These are phyloP conservation scores for Globisporangium nodosum DNA, from an alignment of 352 stramenopile species.

Conservation along the genomic window DNA sequence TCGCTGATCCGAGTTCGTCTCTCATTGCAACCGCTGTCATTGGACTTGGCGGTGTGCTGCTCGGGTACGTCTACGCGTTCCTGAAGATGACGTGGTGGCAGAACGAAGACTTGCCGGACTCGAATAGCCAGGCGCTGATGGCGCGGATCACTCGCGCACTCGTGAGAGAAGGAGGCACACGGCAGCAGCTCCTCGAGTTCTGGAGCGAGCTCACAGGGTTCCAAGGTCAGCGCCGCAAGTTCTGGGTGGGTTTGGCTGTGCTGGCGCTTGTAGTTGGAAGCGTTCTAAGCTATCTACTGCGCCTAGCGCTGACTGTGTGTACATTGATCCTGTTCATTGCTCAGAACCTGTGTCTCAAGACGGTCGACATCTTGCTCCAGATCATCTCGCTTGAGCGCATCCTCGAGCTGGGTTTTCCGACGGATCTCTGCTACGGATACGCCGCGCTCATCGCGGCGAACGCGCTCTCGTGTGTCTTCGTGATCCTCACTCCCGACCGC, in stretches of 20 bases:
- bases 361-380: constrained; percentile 22
- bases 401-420: constrained; percentile 29
- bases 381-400: constrained; percentile 18
- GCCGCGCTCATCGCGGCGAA: constrained; percentile 22
- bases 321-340: background rate
- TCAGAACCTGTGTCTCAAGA: constrained; percentile 35
- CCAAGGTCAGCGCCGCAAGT: constrained; percentile 30
- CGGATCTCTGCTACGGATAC: constrained; percentile 21
- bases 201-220: constrained; percentile 22
- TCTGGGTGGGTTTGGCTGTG: constrained; percentile 24
- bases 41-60: constrained; percentile 17
- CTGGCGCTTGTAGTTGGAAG: too few species aligned
- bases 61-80: constrained; percentile 21
- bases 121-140: constrained; percentile 5
- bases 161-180: background rate
- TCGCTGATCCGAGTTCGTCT: constrained; percentile 14
- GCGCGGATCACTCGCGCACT: constrained; percentile 2
- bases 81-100: constrained; percentile 26
- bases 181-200: constrained; percentile 7
- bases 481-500: constrained; percentile 16
- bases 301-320: background rate
- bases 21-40: constrained; percentile 14
- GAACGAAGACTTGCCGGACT: constrained; percentile 7
- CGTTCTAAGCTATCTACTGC: background rate
- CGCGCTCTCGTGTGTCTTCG: constrained; percentile 16